Evolutionary conservation across 805 yeast genomes (phyloP).

Genomic region (Candida germanica): DNA sequence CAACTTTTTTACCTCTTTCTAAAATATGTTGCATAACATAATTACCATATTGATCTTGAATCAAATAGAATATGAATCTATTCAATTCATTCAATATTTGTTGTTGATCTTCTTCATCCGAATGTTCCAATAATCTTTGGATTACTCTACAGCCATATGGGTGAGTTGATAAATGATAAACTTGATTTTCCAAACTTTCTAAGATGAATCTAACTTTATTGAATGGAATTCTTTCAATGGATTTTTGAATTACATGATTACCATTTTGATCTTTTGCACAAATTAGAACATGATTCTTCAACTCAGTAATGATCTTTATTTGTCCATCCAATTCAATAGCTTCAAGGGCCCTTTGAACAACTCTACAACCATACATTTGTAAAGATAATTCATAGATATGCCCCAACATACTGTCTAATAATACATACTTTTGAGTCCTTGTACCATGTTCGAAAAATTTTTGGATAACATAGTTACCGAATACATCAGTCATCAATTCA

Average conservation of each 20-base stretch:
- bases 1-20: constrained; percentile 69
- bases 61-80: constrained; percentile 66
- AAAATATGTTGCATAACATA: constrained; percentile 95
- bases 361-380: constrained; percentile 98
- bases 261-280: constrained; percentile 89
- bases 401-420: constrained; percentile 71
- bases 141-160: constrained; percentile 98
- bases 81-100: constrained; percentile 69
- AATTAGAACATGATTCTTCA: constrained; percentile 59
- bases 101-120: constrained; percentile 60
- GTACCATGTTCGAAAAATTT: constrained; percentile 86
- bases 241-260: constrained; percentile 94
- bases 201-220: constrained; percentile 67
- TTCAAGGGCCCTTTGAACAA: constrained; percentile 90
- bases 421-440: constrained; percentile 59
- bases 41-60: constrained; percentile 96
- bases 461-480: constrained; percentile 96
- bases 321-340: constrained; percentile 63
- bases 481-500: constrained; percentile 90
- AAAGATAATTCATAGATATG: constrained; percentile 71
- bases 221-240: constrained; percentile 83
- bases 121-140: constrained; percentile 85
- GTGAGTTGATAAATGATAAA: constrained; percentile 86
- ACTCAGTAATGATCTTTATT: constrained; percentile 64
- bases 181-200: constrained; percentile 63